Evolutionary conservation across 2,329 filamentous ascomycete species (phyloP).

Genomic region (Elsinoe necatrix): DNA sequence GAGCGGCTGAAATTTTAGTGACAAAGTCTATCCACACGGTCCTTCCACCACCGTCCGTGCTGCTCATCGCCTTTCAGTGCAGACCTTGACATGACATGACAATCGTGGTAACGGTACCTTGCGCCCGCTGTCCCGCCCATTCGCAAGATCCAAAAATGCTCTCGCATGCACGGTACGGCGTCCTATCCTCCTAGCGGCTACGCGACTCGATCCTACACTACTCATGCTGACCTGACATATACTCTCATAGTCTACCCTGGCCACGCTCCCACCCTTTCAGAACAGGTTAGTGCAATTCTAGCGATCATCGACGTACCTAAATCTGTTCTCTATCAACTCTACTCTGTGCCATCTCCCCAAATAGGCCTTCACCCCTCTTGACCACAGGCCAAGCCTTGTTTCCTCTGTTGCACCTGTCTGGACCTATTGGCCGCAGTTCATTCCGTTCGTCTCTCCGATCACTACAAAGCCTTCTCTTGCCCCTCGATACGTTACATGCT

Average conservation of each 20-base stretch:
- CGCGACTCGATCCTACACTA: conserved; percentile 13
- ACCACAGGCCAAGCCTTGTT: conserved; percentile 9
- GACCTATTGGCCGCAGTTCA: neutral
- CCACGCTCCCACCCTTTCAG: conserved; percentile 1
- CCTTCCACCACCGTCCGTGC: conserved; percentile 2
- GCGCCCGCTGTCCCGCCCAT: conserved; percentile 9
- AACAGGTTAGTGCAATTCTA: neutral
- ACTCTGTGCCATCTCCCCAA: conserved; percentile 4
- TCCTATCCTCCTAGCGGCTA: conserved; percentile 10
- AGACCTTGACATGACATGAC: neutral
- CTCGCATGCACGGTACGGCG: conserved; percentile 9
- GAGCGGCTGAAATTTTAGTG: conserved; percentile 11
- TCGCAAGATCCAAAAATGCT: conserved; percentile 14
- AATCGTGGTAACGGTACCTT: conserved; percentile 8
- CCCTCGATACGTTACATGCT: conserved; percentile 6
- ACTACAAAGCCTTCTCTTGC: conserved; percentile 11
- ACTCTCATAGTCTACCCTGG: neutral
- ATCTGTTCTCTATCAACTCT: conserved; percentile 3
- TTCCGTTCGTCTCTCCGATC: neutral
- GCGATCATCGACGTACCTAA: conserved; percentile 11
- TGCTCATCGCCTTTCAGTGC: conserved; percentile 2
- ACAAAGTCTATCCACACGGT: conserved; percentile 6
- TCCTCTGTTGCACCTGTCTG: conserved; percentile 8
- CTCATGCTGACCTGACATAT: conserved; percentile 10
- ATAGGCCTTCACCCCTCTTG: conserved; percentile 7